Evolutionary conservation across 305 asterid species (phyloP).

Genomic region (Caryopteris hybrid): DNA sequence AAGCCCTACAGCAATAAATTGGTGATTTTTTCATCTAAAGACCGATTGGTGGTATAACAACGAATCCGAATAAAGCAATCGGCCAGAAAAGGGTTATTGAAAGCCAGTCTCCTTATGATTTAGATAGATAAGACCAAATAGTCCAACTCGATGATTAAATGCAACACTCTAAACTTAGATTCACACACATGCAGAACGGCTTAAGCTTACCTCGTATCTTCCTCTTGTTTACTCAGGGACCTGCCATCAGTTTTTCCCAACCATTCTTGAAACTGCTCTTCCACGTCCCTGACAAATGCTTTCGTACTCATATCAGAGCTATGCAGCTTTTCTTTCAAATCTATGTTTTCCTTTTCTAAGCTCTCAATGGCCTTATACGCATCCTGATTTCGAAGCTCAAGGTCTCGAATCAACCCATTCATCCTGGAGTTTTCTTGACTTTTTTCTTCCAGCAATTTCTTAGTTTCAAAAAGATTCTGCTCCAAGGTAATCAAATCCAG

Average conservation of each 20-base stretch:
- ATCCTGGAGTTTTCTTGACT: slow-evolving; percentile 40
- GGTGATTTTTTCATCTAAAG: too few species aligned
- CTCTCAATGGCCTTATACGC: slow-evolving; percentile 37
- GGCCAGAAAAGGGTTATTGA: neutral
- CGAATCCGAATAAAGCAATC: neutral
- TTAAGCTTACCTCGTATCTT: slow-evolving; percentile 47
- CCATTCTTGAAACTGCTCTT: slow-evolving; percentile 42
- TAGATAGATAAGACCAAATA: neutral
- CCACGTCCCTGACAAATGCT: slow-evolving; percentile 36
- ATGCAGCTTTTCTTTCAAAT: slow-evolving; percentile 37
- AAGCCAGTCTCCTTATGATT: neutral
- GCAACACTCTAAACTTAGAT: slow-evolving; percentile 1
- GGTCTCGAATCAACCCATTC: slow-evolving; percentile 52
- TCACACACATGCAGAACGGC: neutral
- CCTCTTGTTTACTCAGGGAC: slow-evolving; percentile 30
- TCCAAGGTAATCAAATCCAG: slow-evolving; percentile 61
- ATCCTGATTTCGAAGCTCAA: slow-evolving; percentile 39
- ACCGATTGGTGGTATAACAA: too few species aligned
- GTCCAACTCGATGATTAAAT: neutral
- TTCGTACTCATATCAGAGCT: slow-evolving; percentile 39
- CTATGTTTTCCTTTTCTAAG: slow-evolving; percentile 54
- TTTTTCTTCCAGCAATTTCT: slow-evolving; percentile 49
- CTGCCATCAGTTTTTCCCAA: slow-evolving; percentile 8
- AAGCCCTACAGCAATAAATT: too few species aligned
- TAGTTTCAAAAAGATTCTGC: slow-evolving; percentile 52